phyloP scores from a whole-genome alignment of 1,284 basidiomycete species.

The Ceratobasidium sp. region DNA sequence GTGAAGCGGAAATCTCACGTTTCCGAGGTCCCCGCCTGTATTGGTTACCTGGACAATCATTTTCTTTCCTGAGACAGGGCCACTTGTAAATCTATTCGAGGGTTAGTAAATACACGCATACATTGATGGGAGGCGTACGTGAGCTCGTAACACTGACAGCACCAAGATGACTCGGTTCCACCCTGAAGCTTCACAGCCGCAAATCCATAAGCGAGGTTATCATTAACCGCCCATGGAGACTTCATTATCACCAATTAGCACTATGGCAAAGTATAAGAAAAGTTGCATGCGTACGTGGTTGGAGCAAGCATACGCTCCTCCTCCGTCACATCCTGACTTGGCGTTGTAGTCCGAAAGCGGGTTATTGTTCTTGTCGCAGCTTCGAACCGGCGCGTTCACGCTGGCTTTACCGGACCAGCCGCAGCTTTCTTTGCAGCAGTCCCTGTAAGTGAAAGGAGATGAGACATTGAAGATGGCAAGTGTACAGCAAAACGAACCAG shows the following conservation, averaged over 20 bases:
- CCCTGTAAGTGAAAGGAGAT: slow-evolving; percentile 19
- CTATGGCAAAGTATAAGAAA: background rate
- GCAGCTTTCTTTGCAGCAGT: slow-evolving; percentile 44
- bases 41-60: slow-evolving; percentile 43
- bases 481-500: slow-evolving; percentile 35
- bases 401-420: slow-evolving; percentile 44
- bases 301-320: slow-evolving; percentile 42
- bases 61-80: slow-evolving; percentile 41
- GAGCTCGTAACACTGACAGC: slow-evolving; percentile 44
- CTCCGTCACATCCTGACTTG: slow-evolving; percentile 40
- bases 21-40: slow-evolving; percentile 43
- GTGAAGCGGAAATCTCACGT: background rate
- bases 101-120: background rate
- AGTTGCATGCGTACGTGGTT: slow-evolving; percentile 8
- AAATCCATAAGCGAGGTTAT: slow-evolving; percentile 43
- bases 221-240: slow-evolving; percentile 42
- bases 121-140: slow-evolving; percentile 21
- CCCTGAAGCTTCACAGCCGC: slow-evolving; percentile 43
- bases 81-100: slow-evolving; percentile 41
- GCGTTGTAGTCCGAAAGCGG: slow-evolving; percentile 36
- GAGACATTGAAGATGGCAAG: too few relatives aligned
- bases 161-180: slow-evolving; percentile 41
- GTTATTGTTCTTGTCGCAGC: slow-evolving; percentile 43
- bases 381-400: slow-evolving; percentile 42
- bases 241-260: background rate